Base-by-base conservation (phyloP, 768 basidiomycete species). In the Panellus pusillus region DNA sequence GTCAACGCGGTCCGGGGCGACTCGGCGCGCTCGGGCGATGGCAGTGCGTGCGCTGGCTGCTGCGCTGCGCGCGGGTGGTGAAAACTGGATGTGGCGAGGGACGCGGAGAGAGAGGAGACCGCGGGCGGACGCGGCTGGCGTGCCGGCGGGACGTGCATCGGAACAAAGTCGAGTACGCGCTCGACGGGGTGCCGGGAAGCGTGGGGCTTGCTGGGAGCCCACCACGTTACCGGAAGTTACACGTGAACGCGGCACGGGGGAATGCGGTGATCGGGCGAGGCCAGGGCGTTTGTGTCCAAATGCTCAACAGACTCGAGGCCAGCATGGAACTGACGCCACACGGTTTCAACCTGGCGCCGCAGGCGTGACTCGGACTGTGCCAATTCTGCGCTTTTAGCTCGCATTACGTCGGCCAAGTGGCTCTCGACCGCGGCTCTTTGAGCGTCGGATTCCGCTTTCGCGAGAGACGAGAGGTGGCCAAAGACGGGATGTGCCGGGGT, bases 401-500 rank as follows among this genome's bases (percentile, higher is more conserved):
- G 74, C 61, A 82, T 78, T 41, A 92, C 68, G 64, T 84, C 81
- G 45, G 74, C 74, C 39, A 78, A 69, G 70, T 84, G 82, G 60
- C 75, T 69, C 62, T 74, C 73, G 41, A 84, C 74, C 51, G 72
- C 67, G 27, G 73, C 68, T 55, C 88, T 80, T 45, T 82, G 66
- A 47, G 70, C 73, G 37, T 82, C 71, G 0, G 87, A 88, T 61
- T 79, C 71, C 31, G 75, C 67, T 20, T 71, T 65, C 13, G 90
- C 89, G 44, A 83, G 63, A 19, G 77, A 72, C 14, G 84, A 76
- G 29, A 92, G 74, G 65, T 88, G 83, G 39, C 73, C 57, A 63
- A 91, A 92, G 38, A 83, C 79, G 7, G 83, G 82, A 61, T 92
- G 87, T 15, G 85, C 82, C 7, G 90, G 85, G 0, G 86, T 80